Base-by-base conservation (phyloP, 2,329 filamentous ascomycete genomes). In the Chrysoporthe deuterocubensis region DNA sequence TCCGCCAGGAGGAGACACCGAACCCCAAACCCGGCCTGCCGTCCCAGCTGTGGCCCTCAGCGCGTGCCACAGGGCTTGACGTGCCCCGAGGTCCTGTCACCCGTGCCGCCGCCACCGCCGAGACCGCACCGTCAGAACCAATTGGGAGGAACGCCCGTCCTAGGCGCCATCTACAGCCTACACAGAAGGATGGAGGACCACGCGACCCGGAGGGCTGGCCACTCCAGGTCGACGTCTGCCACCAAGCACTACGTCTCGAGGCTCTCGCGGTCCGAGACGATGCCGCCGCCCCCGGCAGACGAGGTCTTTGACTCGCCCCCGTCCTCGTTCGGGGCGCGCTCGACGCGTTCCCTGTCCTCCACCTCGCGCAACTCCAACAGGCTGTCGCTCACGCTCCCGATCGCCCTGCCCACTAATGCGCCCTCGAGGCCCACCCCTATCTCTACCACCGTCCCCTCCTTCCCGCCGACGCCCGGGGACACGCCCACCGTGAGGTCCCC, bases 361-460 rank as follows among this genome's bases (percentile, higher is more conserved):
- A 78, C 84, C 16, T 86, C 85, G 26, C 81, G 87, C 46, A 83
- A 83, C 71, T 81, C 83, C 40, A 88, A 89, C 74, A 81, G 87
- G 65, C 81, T 90, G 26, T 89, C 87, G 0, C 78, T 90, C 37
- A 89, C 87, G 1, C 79, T 90, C 11, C 87, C 87, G n/a, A 87
- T 90, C 73, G 83, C 86, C 11, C 82, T 80, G 6, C 85, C 87
- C 5, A 84, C 81, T 9, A 82, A 82, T 71, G 79, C 82, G 66
- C 81, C 86, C 2, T 84, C 84, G 16, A 81, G 86, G 14, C 85
- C 86, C 48, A 78, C 82, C 7, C 85, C 85, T 1, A 78, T 80
- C 32, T 81, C 84, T 1, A 78, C 82, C 1, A 75, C 80, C 1
- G 65, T 71, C 16, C 65, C 71, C 1, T 84, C 84, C 0, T 78